Conservation (phyloP, 805 yeast species). For the Candida vaughaniae region DNA sequence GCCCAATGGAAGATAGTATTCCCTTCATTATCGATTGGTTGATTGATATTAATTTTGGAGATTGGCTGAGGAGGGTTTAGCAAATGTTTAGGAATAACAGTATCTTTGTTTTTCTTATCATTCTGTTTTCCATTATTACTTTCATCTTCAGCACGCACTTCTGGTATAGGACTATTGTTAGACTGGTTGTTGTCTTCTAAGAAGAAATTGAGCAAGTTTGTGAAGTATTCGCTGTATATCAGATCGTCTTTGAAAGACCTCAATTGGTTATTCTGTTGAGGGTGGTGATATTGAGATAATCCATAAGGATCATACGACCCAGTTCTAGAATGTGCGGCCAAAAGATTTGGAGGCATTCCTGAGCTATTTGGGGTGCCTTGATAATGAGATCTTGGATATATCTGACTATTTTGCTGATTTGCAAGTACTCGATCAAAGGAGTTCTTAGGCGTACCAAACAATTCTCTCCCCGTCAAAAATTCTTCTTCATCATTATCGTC, state of each 20-base stretch:
- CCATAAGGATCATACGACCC: conserved; percentile 37
- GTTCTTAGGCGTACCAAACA: conserved; percentile 41
- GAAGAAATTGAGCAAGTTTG: conserved; percentile 49
- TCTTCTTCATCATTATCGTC: conserved; percentile 27
- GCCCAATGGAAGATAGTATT: conserved; percentile 97
- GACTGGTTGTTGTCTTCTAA: conserved; percentile 37
- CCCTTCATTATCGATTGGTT: conserved; percentile 89
- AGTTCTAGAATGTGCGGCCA: conserved; percentile 9
- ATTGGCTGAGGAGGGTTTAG: conserved; percentile 55
- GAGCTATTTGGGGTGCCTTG: conserved; percentile 3
- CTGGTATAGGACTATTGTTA: conserved; percentile 18
- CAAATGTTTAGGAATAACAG: conserved; percentile 37
- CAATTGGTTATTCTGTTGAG: conserved; percentile 17
- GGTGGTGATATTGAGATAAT: conserved; percentile 41
- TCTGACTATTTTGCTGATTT: conserved; percentile 14
- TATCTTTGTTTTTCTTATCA: conserved; percentile 11
- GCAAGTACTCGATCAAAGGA: conserved; percentile 31
- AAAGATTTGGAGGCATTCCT: conserved; percentile 13
- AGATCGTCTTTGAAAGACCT: conserved; percentile 20
- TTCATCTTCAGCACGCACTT: not conserved
- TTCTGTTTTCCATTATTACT: not conserved
- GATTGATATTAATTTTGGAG: conserved; percentile 66
- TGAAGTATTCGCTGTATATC: conserved; percentile 39
- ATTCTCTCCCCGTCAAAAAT: conserved; percentile 37
- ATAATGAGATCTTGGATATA: conserved; percentile 5